Base-by-base conservation (phyloP, 495 filamentous ascomycete species). In the Neurospora sp. region DNA sequence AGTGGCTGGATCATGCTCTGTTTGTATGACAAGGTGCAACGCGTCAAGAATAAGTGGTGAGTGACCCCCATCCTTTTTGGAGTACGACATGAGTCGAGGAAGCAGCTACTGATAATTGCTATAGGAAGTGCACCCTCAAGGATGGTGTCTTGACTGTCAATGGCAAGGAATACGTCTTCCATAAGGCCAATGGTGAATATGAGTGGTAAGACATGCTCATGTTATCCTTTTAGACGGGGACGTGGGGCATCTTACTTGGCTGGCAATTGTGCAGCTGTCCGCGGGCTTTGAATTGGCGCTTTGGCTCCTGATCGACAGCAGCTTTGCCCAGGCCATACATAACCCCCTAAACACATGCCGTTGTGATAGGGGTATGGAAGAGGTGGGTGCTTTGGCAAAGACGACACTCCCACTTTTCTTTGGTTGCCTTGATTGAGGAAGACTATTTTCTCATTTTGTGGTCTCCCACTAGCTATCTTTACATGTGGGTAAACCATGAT, bases 41-140 rank as follows among this genome's bases (percentile, higher is more conserved):
- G 96, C 69, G 96, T 98, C 73, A 99, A 99, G 90, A 99, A 98
- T 81, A 99, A 98, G 91, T 99, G 96, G 96, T 89, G 79, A 37
- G 86, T 78, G 68, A 39, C 20, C 35, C 35, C 35, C 35, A 37
- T n/a, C 31, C 12, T 18, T 9, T 11, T 22, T 20, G 8, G 3
- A 11, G 11, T 53, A 35, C 59, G 31, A 69, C 35, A 4, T 69
- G 27, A 39, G 16, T 22, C 22, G 20, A 59, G 20, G 48, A 8
- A 37, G 16, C 22, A 27, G 27, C 2, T 14, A 37, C 69, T 70
- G 10, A 74, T 14, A 40, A 18, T 16, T 1, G 11, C 0, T 69
- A 74, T 71, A 89, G 87, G 87, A 99, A 99, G 90, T 99, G 96
- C 83, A 93, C 92, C 6, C 87, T 99, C 71, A 98, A 98, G 85